phyloP scores from a whole-genome alignment of 1,284 basidiomycete genomes.

The Austroboletus rostrupii region DNA sequence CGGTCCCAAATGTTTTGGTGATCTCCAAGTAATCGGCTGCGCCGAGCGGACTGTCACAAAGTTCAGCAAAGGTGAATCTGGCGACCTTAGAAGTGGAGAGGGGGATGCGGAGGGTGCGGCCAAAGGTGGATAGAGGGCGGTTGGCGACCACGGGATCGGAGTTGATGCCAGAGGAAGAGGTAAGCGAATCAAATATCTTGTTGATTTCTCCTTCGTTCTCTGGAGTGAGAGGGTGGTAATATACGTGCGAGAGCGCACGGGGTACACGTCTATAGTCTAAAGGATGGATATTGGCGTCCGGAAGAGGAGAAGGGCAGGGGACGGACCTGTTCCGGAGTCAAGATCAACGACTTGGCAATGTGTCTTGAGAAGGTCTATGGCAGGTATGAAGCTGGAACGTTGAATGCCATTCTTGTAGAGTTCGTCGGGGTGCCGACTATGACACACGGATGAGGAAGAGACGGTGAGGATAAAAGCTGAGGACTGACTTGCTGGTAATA shows the following conservation, averaged over 20 bases:
- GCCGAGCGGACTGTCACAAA: slow-evolving; percentile 87
- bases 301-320: neutral
- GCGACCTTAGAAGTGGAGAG: slow-evolving; percentile 78
- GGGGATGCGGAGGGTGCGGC: slow-evolving; percentile 77
- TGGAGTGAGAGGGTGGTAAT: slow-evolving; percentile 75
- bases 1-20: slow-evolving; percentile 80
- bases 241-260: slow-evolving; percentile 87
- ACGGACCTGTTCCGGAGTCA: slow-evolving; percentile 85
- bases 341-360: slow-evolving; percentile 87
- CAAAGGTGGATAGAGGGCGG: slow-evolving; percentile 83
- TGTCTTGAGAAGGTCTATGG: slow-evolving; percentile 90
- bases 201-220: slow-evolving; percentile 69
- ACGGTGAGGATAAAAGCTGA: neutral
- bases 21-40: slow-evolving; percentile 97
- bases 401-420: slow-evolving; percentile 99
- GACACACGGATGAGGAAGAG: slow-evolving; percentile 3
- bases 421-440: slow-evolving; percentile 93
- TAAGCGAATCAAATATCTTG: slow-evolving; percentile 78
- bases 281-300: slow-evolving; percentile 7
- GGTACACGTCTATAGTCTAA: slow-evolving; percentile 91
- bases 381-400: slow-evolving; percentile 91
- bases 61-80: slow-evolving; percentile 81
- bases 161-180: slow-evolving; percentile 35
- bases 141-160: slow-evolving; percentile 57
- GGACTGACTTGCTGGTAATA: slow-evolving; percentile 90